phyloP scores from a whole-genome alignment of 305 asterid genomes.

The Fraxinus xanthoxyloides region DNA sequence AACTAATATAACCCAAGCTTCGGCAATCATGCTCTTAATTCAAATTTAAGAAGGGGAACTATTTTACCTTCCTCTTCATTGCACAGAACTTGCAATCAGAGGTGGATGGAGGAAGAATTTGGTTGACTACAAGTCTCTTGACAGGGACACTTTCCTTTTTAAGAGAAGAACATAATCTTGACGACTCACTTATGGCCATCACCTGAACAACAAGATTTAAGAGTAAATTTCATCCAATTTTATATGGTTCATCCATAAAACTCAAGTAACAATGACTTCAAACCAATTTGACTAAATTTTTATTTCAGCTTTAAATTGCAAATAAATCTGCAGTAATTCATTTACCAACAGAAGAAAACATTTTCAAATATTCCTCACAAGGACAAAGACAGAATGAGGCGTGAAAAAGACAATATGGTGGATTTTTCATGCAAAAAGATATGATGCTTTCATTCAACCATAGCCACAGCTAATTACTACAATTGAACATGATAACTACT shows the following conservation, averaged over 20 bases:
- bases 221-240: not conserved
- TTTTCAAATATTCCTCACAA: not conserved
- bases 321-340: not conserved
- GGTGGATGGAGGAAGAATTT: constrained; percentile 76
- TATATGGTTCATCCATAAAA: not conserved
- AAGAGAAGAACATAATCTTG: constrained; percentile 80
- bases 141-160: constrained; percentile 87
- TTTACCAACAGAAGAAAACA: not conserved
- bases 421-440: not conserved
- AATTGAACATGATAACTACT: not conserved
- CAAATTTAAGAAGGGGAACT: not conserved
- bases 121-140: constrained; percentile 79
- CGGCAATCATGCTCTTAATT: not conserved
- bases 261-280: constrained; percentile 1
- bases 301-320: not conserved
- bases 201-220: constrained; percentile 41
- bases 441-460: not conserved
- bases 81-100: constrained; percentile 95
- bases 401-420: not conserved
- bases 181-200: constrained; percentile 89
- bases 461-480: constrained; percentile 1
- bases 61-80: constrained; percentile 72
- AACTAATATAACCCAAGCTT: not conserved
- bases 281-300: not conserved
- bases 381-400: not conserved